Evolutionary conservation across 805 yeast genomes (phyloP).

Genomic region (Cyberlindnera americana): DNA sequence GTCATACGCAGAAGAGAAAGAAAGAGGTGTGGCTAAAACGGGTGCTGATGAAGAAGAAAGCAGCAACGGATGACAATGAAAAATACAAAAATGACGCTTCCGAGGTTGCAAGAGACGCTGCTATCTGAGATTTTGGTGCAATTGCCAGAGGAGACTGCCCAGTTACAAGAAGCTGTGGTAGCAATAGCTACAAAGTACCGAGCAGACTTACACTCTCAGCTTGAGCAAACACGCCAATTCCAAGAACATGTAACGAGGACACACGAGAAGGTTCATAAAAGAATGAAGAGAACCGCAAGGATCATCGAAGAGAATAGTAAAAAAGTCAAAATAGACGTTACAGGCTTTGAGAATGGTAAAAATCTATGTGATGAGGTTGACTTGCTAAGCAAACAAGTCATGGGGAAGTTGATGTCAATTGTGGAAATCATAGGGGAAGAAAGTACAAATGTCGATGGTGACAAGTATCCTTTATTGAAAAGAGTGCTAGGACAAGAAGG

Average conservation of each 20-base stretch:
- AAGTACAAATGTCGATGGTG: slow-evolving; percentile 11
- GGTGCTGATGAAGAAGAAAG: not conserved
- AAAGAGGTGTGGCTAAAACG: too few species aligned
- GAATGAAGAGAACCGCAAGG: slow-evolving; percentile 8
- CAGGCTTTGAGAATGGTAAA: not conserved
- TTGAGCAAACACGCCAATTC: slow-evolving; percentile 6
- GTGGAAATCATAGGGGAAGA: slow-evolving; percentile 4
- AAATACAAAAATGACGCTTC: slow-evolving; percentile 5
- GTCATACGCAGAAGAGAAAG: too few species aligned
- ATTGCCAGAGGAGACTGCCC: slow-evolving; percentile 16
- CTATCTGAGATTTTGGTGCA: slow-evolving; percentile 10
- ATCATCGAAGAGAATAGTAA: slow-evolving; percentile 7
- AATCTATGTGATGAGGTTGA: slow-evolving; percentile 9
- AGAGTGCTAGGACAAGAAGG: slow-evolving; percentile 13
- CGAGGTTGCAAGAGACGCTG: slow-evolving; percentile 10
- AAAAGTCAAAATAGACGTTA: not conserved
- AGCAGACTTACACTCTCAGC: slow-evolving; percentile 13
- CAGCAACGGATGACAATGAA: not conserved
- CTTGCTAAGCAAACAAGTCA: slow-evolving; percentile 9
- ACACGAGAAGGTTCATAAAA: slow-evolving; percentile 12
- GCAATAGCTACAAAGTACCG: slow-evolving; percentile 8
- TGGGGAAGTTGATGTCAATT: slow-evolving; percentile 13
- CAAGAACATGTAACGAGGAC: slow-evolving; percentile 10
- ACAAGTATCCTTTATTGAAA: slow-evolving; percentile 13
- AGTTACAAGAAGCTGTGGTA: slow-evolving; percentile 5